A percentile compares a stretch with the other conserved stretches of the same genome.
These are phyloP conservation scores for Evernia prunastri DNA, from an alignment of 495 filamentous ascomycete genomes.

Conservation along the genomic window DNA sequence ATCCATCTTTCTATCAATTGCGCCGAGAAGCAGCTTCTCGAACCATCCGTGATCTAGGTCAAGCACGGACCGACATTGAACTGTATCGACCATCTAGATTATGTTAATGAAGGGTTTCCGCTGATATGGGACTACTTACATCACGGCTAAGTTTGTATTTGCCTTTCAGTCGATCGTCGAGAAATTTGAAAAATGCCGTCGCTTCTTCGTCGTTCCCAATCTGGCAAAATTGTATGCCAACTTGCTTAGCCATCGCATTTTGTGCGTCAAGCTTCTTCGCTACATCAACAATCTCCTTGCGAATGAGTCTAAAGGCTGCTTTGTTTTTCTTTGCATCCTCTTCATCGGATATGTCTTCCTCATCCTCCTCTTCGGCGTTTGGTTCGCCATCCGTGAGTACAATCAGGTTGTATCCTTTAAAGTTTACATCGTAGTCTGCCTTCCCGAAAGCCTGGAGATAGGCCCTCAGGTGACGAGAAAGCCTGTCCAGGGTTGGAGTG, in stretches of 20 bases:
- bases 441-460: background rate
- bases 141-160: background rate
- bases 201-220: conserved; percentile 1
- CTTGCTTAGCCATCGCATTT: background rate
- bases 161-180: conserved; percentile 3
- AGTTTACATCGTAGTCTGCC: background rate
- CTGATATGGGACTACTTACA: background rate
- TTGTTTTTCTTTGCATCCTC: conserved; percentile 4
- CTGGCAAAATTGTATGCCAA: background rate
- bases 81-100: background rate
- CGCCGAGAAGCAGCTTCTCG: background rate
- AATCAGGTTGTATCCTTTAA: conserved; percentile 2
- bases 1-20: background rate
- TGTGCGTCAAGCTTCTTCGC: conserved; percentile 1
- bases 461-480: background rate
- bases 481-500: background rate
- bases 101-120: background rate
- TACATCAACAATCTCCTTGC: conserved; percentile 1
- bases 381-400: conserved; percentile 8
- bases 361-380: conserved; percentile 1
- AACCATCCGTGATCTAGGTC: background rate
- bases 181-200: background rate
- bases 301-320: conserved; percentile 6
- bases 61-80: background rate
- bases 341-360: background rate